Base-by-base conservation (phyloP, 805 yeast species). In the Blastobotrys parvus region DNA sequence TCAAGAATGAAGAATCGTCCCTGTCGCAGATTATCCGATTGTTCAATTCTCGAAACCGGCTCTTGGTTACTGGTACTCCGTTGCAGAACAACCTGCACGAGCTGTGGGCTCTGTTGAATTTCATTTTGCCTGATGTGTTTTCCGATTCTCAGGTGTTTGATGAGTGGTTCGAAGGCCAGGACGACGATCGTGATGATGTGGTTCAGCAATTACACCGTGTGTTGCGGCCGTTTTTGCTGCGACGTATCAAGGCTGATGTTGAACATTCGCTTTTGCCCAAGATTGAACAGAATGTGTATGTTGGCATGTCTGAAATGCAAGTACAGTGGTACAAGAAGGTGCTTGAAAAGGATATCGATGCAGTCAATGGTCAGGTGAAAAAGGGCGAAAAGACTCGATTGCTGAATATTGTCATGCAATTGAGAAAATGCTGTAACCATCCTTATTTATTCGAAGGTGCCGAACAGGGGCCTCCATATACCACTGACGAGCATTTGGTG, bases 391-490 rank as follows among this genome's bases (percentile, higher is more conserved):
- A 90, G 58, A 88, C 97, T 0, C 72, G 97, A 44, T 68, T 92
- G 48, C 70, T 90, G 45, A 90, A 90, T 58, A 90, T 90, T 55
- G 97, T 90, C 11, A 90, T 90, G 97, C 97, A 90, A 63, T 70
- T 90, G 50, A 74, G 97, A 56, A 90, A 90, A 62, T 90, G 97
- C 62, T 90, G 97, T 61, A 90, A 92, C 60, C 98, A 92, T 64
- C 97, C 97, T 0, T 90, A 92, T 62, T 67, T 90, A 43, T 92
- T 92, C 57, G 97, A 90, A 60, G 97, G 98, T n/a, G 98, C 97
- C 1, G 97, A 89, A 62, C 97, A 97, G 0, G 97, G 97, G 7
- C 97, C 97, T 1, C 97, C 97, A 1, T 90, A 72, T 57, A 90
- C 97, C 1, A 90, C 94, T 1, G 97, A 88, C 62, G 97, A 89